phyloP scores from a whole-genome alignment of 441 rosid species.

The Erodium texanum region DNA sequence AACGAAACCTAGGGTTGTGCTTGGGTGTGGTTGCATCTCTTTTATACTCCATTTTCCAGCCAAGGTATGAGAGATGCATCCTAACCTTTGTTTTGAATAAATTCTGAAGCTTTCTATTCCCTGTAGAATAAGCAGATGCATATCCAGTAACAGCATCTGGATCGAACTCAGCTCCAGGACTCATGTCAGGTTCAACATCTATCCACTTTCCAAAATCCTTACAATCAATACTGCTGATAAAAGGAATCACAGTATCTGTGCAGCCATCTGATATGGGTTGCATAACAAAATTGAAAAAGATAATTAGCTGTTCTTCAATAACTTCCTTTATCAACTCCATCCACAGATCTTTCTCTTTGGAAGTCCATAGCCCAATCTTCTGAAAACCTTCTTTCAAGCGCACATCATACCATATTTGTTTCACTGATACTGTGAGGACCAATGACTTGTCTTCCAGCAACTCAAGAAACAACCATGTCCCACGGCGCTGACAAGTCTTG shows the following conservation, averaged over 20 bases:
- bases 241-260: conserved; percentile 7
- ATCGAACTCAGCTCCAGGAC: conserved; percentile 42
- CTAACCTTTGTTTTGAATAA: conserved; percentile 22
- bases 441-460: conserved; percentile 32
- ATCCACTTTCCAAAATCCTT: conserved; percentile 28
- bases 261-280: conserved; percentile 13
- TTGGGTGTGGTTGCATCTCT: conserved; percentile 10
- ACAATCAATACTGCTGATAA: background rate
- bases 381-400: conserved; percentile 33
- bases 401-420: conserved; percentile 74
- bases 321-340: conserved; percentile 37
- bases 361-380: conserved; percentile 51
- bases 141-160: conserved; percentile 41
- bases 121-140: conserved; percentile 7
- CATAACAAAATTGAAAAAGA: background rate
- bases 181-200: conserved; percentile 29
- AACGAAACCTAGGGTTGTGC: conserved; percentile 31
- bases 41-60: conserved; percentile 45
- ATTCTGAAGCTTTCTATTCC: background rate
- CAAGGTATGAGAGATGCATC: conserved; percentile 50
- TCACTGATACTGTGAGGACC: conserved; percentile 38
- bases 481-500: conserved; percentile 47
- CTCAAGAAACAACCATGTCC: conserved; percentile 57
- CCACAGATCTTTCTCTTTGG: conserved; percentile 38
- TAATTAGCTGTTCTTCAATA: conserved; percentile 31